Base-by-base conservation (phyloP, 2,329 filamentous ascomycete genomes). In the Verticillium longisporum region DNA sequence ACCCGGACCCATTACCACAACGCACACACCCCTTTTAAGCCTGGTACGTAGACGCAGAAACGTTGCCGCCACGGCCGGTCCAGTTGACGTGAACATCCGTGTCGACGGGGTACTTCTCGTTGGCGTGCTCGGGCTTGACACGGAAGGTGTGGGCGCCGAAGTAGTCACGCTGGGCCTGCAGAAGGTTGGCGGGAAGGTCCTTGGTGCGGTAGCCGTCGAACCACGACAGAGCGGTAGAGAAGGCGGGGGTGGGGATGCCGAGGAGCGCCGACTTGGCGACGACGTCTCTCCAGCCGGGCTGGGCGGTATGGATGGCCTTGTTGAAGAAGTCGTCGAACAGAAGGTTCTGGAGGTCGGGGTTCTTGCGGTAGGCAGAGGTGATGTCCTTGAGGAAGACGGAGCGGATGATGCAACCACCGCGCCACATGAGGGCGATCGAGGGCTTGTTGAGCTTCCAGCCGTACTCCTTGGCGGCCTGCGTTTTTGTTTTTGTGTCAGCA, bases 311-410 rank as follows among this genome's bases (percentile, higher is more conserved):
- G 79, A 99, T 99, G 71, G 95, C 95, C 83, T 95, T 91, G 86
- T 96, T 97, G 90, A 99, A 99, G 88, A 99, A 99, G 77, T 96
- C 91, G 78, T 97, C 92, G 79, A 98, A 99, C 70, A 99, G 87
- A 70, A 99, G 83, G 86, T 99, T 99, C 88, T 97, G 90, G 67
- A 99, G 90, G 68, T 97, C 90, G 68, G 92, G 90, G 84, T 97
- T 88, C 69, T 86, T 88, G 81, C 94, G 94, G 88, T 97, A 99
- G 60, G 95, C 95, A 68, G 89, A 89, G 71, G 95, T 99, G 81
- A 99, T 99, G 78, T 99, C 94, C 88, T 98, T 98, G 68, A 99
- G 83, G 92, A 99, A 99, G 75, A 99, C 95, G 68, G 95, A 98
- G 78, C 95, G 94, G 82, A 99, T 99, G 73, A 99, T 99, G 87